Base-by-base conservation (phyloP, 164 flowering plant species). In the Chloranthus sessilifolius region DNA sequence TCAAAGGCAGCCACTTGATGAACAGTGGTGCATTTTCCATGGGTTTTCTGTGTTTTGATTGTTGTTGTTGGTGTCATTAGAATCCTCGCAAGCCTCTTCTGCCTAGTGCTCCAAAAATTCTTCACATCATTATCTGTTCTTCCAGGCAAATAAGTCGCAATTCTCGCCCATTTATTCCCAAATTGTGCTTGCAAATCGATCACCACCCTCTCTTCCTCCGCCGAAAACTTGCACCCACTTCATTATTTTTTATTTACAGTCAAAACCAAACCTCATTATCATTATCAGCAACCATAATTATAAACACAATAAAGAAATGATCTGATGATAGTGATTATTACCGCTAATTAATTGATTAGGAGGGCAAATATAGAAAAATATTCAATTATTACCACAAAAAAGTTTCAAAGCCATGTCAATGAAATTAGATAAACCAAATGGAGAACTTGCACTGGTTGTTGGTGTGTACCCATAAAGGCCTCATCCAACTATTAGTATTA, bases 61-160 rank as follows among this genome's bases (percentile, higher is more conserved):
- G 47, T 36, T 3, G 53, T 9, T 14, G 56, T 68, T 27, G 62
- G 71, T 1, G 80, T 35, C 51, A 75, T 87, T 27, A 78, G 63
- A 62, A 83, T 67, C 77, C 98, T 80, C 1, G 83, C 85, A 19
- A 91, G 61, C 37, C 95, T 81, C 75, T 91, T 91, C 70, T 76
- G 91, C 56, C 98, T 68, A 36, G 95, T 91, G 53, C 98, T 91
- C 98, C 98, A 91, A 36, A 91, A 91, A 46, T 91, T 91, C 86
- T 91, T 91, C 38, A 91, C 98, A 60, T 91, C 98, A 59, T 91
- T 91, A 37, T 91, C 98, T 5, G 98, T 91, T 51, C 96, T 69
- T 9, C 96, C 98, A 0, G 82, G 81, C 67, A 88, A 64, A 62
- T 74, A 74, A 3, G 86, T 78, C 0, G 95, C 96, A 1, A 91